Evolutionary conservation across 768 basidiomycete species (phyloP), one percentile per base, ranked within the genome.

Genomic region (Pisolithus marmoratus): DNA sequence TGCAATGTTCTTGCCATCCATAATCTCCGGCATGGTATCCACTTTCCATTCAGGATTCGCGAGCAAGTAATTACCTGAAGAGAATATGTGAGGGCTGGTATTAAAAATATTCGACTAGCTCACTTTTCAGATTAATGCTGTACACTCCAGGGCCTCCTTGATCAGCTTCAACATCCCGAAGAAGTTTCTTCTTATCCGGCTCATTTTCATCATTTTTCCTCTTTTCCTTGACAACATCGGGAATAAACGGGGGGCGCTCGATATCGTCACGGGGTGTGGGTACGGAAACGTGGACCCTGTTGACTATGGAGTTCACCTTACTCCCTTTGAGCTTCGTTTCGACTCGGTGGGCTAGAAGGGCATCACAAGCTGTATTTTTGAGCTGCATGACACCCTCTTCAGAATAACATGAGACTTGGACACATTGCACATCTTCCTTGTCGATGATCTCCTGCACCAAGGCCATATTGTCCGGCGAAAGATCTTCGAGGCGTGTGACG

Each of bases 381-480:
- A 97, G 85, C 45, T 90, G 86, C 88, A 94, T 97, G 55, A 99
- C 94, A 26, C 95, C 95, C 65, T 99, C 96, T 55, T 97, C 95
- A 22, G 94, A 88, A 74, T 93, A 85, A 67, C 93, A 95, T 17
- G 96, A 98, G 17, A 93, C 84, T 64, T 94, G 87, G 26, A 96
- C 79, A 58, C 79, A 79, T 57, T 81, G 75, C 3, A 93, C 85
- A 60, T 78, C 82, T 58, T 89, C 87, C 8, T 66, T 55, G 60
- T 83, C 77, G 61, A 92, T 82, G 72, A 99, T 93, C 66, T 90
- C 90, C 54, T 95, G 84, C 20, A 98, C 86, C 54, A 94, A 78
- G 1, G 82, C 78, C 42, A 84, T 86, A 55, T 81, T 81, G 59
- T 91, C 89, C 9, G 83, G 73, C 12, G 81, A 68, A 23, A 98